Base-by-base conservation (phyloP, 148 eudicot species). In the Bassia scoparia region DNA sequence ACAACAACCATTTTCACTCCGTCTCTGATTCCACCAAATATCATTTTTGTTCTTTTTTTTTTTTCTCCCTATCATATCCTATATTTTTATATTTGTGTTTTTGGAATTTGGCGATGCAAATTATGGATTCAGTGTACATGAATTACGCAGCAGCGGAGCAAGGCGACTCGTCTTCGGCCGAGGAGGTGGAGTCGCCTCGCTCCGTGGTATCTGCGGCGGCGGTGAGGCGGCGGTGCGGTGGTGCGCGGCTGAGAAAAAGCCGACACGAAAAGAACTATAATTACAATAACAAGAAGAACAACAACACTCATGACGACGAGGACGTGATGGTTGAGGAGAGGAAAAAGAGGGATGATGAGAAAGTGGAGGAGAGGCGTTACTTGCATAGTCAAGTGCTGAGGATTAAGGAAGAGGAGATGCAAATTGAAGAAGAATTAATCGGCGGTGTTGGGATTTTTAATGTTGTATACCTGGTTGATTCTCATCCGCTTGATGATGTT, bases 181-280 rank as follows among this genome's bases (percentile, higher is more conserved):
- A 73, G 27, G 81, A 78, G 27, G 73, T 78, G 21, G 81, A 78
- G 48, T 78, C 81, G 35, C 77, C 81, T 24, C 27, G 73, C 12
- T 73, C 77, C 0, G 76, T 78, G 1, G 80, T 78, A 2, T 44
- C 65, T 14, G 75, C 65, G 23, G 73, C 68, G 1, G 31, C 46
- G 15, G 7, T 3, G 15, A 18, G 37, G n/a, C 23, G 38, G 14
- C 15, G 43, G 11, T 20, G 34, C 26, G 29, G 71, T 27, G 49
- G 59, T 2, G 44, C 67, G 16, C 46, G 49, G 30, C 48, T 60
- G 76, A 34, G 71, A 26, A 78, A 44, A 21, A 24, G 59, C 21
- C 59, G 41, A 6, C 61, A 29, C 26, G 24, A 6, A 26, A 30
- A 33, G 5, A 30, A 61, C 14, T 14, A 29, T 13, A 61, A 33